phyloP scores from a whole-genome alignment of 2,329 filamentous ascomycete genomes.

The Penicillium sp. region DNA sequence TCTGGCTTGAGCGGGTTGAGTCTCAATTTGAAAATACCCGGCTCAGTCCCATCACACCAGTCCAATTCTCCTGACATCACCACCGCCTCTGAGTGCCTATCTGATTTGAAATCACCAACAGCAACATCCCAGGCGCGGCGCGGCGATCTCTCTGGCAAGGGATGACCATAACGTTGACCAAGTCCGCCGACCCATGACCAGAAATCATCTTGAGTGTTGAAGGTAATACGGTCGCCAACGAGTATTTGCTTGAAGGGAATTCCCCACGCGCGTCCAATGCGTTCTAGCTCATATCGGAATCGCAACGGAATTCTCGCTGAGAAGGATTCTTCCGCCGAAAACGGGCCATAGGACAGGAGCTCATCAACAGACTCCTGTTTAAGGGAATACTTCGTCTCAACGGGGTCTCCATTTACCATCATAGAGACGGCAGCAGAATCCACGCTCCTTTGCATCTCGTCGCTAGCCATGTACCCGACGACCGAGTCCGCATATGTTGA shows the following conservation, averaged over 20 bases:
- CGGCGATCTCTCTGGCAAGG: slow-evolving; percentile 33
- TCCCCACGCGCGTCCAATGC: slow-evolving; percentile 32
- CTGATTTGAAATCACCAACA: slow-evolving; percentile 31
- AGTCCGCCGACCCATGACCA: slow-evolving; percentile 34
- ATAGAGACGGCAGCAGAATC: slow-evolving; percentile 7
- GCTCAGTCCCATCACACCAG: slow-evolving; percentile 35
- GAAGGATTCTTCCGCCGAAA: slow-evolving; percentile 30
- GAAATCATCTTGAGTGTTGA: slow-evolving; percentile 31
- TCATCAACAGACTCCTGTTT: slow-evolving; percentile 28
- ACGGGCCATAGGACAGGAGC: slow-evolving; percentile 37
- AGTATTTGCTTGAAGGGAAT: slow-evolving; percentile 31
- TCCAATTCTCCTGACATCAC: slow-evolving; percentile 42
- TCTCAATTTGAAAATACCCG: slow-evolving; percentile 39
- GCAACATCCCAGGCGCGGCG: slow-evolving; percentile 37
- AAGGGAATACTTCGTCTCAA: slow-evolving; percentile 13
- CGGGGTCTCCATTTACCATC: neutral
- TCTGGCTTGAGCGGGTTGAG: slow-evolving; percentile 45
- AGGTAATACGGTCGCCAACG: slow-evolving; percentile 23
- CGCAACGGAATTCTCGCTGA: slow-evolving; percentile 31
- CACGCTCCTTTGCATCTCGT: slow-evolving; percentile 15
- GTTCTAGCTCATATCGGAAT: slow-evolving; percentile 40
- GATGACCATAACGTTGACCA: slow-evolving; percentile 21
- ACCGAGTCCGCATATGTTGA: slow-evolving; percentile 30
- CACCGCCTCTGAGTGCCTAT: slow-evolving; percentile 38
- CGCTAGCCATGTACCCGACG: slow-evolving; percentile 21